Base-by-base conservation (phyloP, 163 green algal genomes). In the Botryococcus braunii region DNA sequence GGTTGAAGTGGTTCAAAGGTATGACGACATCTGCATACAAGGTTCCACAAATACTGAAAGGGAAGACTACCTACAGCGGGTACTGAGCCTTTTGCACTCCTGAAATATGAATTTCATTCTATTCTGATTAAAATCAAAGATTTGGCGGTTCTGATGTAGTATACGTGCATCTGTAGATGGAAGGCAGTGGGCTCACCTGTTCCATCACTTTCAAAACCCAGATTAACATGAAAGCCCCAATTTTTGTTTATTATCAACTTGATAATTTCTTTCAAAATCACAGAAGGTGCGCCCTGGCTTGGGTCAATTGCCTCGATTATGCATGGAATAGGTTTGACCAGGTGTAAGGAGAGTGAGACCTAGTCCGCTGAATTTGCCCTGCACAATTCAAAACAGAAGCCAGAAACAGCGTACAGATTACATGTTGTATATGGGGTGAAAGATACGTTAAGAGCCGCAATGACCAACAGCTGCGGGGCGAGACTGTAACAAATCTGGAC, bases 171-270 rank as follows among this genome's bases (percentile, higher is more conserved):
- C 1, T 57, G 41, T 69, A 77, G 71, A 32, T 35, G 25, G 43
- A 58, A 4, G 72, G 72, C 32, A 49, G 35, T 3, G 83, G 80
- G 27, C 69, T 77, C 25, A 17, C 52, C 0, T 92, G 87, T 65
- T 75, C 40, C 0, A 55, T 92, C 3, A 71, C 21, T 2, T 7
- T 94, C 0, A 72, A 40, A 7, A 66, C 93, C 9, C 50, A 74
- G 0, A 69, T 84, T 17, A 57, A 82, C 63, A 96, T 98, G 88
- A 60, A 78, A 0, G 71, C 81, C 6, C 93, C 93, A 5, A 62
- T 99, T 0, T 97, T 86, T 62, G 66, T 99, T 35, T 95, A 94
- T 73, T 98, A 96, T 56, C 81, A 96, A 81, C 74, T 99, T 23
- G 76, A 83, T 9, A 84, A 85, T 58, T 92, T 92, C 63, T 96